Conservation (phyloP, 768 basidiomycete genomes). For the Pisolithus albus region DNA sequence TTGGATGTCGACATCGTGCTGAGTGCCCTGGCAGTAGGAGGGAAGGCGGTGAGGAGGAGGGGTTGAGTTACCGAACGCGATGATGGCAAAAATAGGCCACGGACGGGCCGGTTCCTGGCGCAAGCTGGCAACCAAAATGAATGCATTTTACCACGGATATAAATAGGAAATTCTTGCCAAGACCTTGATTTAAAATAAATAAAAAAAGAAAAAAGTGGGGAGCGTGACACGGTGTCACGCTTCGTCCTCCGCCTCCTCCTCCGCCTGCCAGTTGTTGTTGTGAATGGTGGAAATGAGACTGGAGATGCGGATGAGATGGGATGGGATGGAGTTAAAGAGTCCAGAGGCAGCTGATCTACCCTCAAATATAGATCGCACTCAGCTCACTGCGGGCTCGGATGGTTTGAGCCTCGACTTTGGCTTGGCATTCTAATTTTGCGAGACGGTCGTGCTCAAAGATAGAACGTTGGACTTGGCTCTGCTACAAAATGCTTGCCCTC, state of each 20-base stretch:
- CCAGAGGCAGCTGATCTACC: background rate
- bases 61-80: background rate
- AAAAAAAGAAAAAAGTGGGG: background rate
- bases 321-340: no score
- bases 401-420: conserved; percentile 30
- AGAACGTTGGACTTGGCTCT: conserved; percentile 39
- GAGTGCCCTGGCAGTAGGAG: no score
- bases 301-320: no score
- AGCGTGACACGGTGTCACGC: background rate
- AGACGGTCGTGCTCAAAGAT: conserved; percentile 35
- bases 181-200: background rate
- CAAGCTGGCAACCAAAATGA: background rate
- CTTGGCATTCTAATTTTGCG: conserved; percentile 42
- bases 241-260: no score
- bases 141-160: conserved; percentile 2
- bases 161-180: conserved; percentile 1
- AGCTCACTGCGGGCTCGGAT: conserved; percentile 11
- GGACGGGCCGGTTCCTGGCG: conserved; percentile 1
- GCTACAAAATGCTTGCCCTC: conserved; percentile 30
- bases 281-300: background rate
- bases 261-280: no score
- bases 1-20: background rate
- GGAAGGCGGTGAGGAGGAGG: background rate
- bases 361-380: conserved; percentile 2
- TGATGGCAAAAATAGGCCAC: background rate